phyloP scores from a whole-genome alignment of 2,329 filamentous ascomycete genomes.

The Arthrobotrys iridis region DNA sequence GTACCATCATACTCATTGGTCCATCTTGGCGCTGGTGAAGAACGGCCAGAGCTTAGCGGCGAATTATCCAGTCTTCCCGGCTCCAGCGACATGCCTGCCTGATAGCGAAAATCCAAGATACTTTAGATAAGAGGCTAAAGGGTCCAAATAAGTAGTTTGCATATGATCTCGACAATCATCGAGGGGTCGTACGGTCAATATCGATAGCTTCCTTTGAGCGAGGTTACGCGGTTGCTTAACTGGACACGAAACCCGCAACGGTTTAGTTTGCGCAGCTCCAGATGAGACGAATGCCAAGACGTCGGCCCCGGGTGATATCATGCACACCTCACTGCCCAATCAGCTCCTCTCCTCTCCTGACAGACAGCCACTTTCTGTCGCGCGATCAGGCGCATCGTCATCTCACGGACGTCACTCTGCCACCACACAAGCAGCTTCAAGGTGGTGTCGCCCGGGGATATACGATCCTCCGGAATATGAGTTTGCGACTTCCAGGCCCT shows the following conservation, averaged over 20 bases:
- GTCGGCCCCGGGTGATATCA: constrained; percentile 46
- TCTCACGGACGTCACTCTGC: background rate
- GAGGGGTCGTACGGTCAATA: background rate
- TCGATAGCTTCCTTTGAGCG: constrained; percentile 27
- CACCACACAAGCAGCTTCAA: background rate
- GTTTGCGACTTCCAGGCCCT: constrained; percentile 18
- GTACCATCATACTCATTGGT: constrained; percentile 53
- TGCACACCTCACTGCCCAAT: constrained; percentile 26
- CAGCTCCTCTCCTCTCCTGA: constrained; percentile 27
- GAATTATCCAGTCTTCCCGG: constrained; percentile 38
- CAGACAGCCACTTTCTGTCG: constrained; percentile 21
- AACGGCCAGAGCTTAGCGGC: constrained; percentile 50
- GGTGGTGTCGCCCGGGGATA: background rate
- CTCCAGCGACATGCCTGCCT: constrained; percentile 45
- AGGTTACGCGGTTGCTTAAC: constrained; percentile 20
- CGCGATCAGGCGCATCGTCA: constrained; percentile 37
- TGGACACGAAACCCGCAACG: constrained; percentile 51
- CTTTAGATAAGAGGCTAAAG: background rate
- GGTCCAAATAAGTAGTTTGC: background rate
- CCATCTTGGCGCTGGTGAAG: constrained; percentile 49
- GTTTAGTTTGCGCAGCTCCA: constrained; percentile 21
- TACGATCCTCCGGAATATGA: constrained; percentile 18
- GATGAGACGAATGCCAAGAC: constrained; percentile 46
- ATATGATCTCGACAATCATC: background rate
- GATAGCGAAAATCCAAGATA: background rate